Evolutionary conservation across 2,329 filamentous ascomycete species (phyloP).

Genomic region (Phoma sp.): DNA sequence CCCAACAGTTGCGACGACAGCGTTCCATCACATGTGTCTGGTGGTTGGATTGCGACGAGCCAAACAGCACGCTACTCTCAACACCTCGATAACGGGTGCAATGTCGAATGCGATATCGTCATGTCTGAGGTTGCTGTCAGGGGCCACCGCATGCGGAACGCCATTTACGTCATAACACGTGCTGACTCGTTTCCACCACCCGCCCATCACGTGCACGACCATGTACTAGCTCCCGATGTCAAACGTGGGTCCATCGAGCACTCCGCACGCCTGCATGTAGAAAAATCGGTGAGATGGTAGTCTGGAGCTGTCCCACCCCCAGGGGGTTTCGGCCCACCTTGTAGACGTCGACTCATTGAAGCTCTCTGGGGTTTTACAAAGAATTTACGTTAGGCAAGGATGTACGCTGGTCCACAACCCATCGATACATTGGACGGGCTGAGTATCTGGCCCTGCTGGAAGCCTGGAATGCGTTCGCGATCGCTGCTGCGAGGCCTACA

Average conservation of each 20-base stretch:
- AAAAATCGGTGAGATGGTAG: slow-evolving; percentile 9
- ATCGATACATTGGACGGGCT: no score
- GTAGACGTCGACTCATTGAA: background rate
- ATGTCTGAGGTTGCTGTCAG: slow-evolving; percentile 3
- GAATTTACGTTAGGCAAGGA: no score
- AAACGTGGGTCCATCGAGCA: slow-evolving; percentile 10
- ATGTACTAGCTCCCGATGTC: slow-evolving; percentile 9
- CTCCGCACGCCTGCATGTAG: slow-evolving; percentile 11
- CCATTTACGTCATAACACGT: slow-evolving; percentile 7
- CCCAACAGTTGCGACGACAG: slow-evolving; percentile 30
- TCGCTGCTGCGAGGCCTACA: no score
- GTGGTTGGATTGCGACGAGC: slow-evolving; percentile 4
- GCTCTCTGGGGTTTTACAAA: no score
- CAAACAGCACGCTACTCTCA: slow-evolving; percentile 9
- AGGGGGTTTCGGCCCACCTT: slow-evolving; percentile 13
- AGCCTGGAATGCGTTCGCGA: no score
- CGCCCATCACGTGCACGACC: slow-evolving; percentile 1
- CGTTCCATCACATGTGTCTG: slow-evolving; percentile 25
- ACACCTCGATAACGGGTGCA: background rate
- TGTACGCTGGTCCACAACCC: no score
- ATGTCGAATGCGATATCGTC: slow-evolving; percentile 3
- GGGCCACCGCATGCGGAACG: slow-evolving; percentile 11
- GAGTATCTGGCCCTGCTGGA: no score
- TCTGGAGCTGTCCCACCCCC: slow-evolving; percentile 16
- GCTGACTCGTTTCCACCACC: slow-evolving; percentile 1